Evolutionary conservation across 129 eudicot genomes (phyloP).

Genomic region (Artemisia argyi): DNA sequence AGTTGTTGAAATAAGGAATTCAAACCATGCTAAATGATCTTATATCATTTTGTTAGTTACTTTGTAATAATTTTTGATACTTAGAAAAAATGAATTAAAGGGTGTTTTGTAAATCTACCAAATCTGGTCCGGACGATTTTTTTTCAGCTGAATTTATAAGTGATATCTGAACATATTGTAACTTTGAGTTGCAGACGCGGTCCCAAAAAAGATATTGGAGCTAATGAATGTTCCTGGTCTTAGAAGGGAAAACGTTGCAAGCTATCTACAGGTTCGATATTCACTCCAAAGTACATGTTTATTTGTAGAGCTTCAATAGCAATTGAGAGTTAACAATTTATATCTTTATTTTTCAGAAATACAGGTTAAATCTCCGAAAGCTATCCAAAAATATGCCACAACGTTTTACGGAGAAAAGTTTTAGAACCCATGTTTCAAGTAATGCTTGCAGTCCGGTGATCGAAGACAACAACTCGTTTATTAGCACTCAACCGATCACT

Average conservation of each 20-base stretch:
- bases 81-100: no score
- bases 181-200: conserved; percentile 27
- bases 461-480: not conserved
- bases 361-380: conserved; percentile 19
- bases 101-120: not conserved
- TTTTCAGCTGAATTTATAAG: not conserved
- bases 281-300: conserved; percentile 31
- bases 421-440: not conserved
- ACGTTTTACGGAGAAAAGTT: not conserved
- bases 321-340: conserved; percentile 2
- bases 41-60: no score
- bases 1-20: no score
- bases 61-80: no score
- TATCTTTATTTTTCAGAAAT: conserved; percentile 28
- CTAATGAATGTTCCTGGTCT: conserved; percentile 52
- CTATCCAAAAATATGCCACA: not conserved
- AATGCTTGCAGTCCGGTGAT: no score
- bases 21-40: no score
- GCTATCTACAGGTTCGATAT: conserved; percentile 63
- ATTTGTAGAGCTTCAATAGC: not conserved
- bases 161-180: not conserved
- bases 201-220: conserved; percentile 49
- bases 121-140: not conserved
- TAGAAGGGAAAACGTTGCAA: conserved; percentile 51
- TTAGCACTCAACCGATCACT: not conserved